These are phyloP conservation scores for Dacryopinax primogenitus DNA, from an alignment of 768 basidiomycete genomes.

Conservation along the genomic window DNA sequence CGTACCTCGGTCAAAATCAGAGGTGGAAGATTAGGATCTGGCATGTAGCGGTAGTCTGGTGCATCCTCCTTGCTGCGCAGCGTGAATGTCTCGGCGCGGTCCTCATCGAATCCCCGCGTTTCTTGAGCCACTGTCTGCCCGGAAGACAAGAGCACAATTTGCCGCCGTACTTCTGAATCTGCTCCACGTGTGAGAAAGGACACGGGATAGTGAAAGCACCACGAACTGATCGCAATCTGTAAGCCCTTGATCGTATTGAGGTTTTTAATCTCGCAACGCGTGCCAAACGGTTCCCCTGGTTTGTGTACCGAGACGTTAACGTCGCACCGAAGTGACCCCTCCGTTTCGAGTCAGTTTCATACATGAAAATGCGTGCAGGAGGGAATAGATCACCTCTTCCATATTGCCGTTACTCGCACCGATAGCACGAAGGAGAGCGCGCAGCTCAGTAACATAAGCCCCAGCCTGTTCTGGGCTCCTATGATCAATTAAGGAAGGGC, in stretches of 20 bases:
- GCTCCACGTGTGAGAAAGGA: slow-evolving; percentile 8
- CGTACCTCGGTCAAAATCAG: slow-evolving; percentile 31
- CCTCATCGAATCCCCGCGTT: slow-evolving; percentile 81
- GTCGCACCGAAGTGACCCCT: slow-evolving; percentile 93
- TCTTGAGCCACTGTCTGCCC: slow-evolving; percentile 53
- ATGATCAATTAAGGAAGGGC: background rate
- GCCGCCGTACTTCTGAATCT: slow-evolving; percentile 76
- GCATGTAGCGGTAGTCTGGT: slow-evolving; percentile 96
- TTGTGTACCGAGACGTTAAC: slow-evolving; percentile 87
- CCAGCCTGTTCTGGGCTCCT: slow-evolving; percentile 81
- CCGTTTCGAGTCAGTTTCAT: background rate
- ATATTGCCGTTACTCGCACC: slow-evolving; percentile 92
- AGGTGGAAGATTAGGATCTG: slow-evolving; percentile 82
- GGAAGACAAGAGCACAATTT: slow-evolving; percentile 43
- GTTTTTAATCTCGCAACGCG: slow-evolving; percentile 93
- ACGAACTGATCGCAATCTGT: slow-evolving; percentile 65
- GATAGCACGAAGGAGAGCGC: slow-evolving; percentile 64
- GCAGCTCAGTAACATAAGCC: slow-evolving; percentile 70
- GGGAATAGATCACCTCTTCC: slow-evolving; percentile 57
- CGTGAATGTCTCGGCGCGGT: slow-evolving; percentile 63
- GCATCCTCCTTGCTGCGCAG: slow-evolving; percentile 86
- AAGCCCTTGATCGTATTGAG: slow-evolving; percentile 83
- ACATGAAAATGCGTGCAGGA: background rate
- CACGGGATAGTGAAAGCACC: background rate
- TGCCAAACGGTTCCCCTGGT: slow-evolving; percentile 45